Conservation (phyloP, 2,329 filamentous ascomycete genomes). For the Ophiostoma tasmaniense region DNA sequence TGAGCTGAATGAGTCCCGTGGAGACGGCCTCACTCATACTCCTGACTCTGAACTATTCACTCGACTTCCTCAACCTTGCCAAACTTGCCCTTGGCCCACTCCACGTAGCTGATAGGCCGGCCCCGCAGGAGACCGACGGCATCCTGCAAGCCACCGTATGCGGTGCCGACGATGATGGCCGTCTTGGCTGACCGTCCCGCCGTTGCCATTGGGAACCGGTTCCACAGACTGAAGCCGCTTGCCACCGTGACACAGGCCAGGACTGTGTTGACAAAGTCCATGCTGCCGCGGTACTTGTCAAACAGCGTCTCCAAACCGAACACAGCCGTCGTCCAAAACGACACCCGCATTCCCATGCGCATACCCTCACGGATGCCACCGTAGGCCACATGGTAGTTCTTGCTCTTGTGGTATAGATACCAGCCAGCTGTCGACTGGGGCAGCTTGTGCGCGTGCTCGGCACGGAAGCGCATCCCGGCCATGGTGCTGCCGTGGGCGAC, state of each 20-base stretch:
- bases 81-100: slow-evolving; percentile 42
- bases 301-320: slow-evolving; percentile 78
- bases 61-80: neutral
- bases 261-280: slow-evolving; percentile 73
- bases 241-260: slow-evolving; percentile 77
- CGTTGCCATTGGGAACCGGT: slow-evolving; percentile 69
- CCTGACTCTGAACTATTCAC: neutral
- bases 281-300: slow-evolving; percentile 59
- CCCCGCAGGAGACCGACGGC: slow-evolving; percentile 59
- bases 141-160: slow-evolving; percentile 77
- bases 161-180: slow-evolving; percentile 69
- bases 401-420: slow-evolving; percentile 98
- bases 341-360: slow-evolving; percentile 62
- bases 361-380: slow-evolving; percentile 72
- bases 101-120: slow-evolving; percentile 65
- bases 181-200: slow-evolving; percentile 70
- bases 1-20: neutral
- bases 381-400: slow-evolving; percentile 80
- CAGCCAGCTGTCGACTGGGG: slow-evolving; percentile 76
- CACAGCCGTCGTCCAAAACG: slow-evolving; percentile 66
- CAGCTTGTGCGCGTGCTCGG: slow-evolving; percentile 91
- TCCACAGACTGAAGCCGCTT: slow-evolving; percentile 78
- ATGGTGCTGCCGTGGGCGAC: slow-evolving; percentile 62
- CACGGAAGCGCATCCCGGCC: slow-evolving; percentile 76
- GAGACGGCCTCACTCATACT: neutral